Conservation (phyloP, 2,329 filamentous ascomycete species). For the Ilyonectria robusta region DNA sequence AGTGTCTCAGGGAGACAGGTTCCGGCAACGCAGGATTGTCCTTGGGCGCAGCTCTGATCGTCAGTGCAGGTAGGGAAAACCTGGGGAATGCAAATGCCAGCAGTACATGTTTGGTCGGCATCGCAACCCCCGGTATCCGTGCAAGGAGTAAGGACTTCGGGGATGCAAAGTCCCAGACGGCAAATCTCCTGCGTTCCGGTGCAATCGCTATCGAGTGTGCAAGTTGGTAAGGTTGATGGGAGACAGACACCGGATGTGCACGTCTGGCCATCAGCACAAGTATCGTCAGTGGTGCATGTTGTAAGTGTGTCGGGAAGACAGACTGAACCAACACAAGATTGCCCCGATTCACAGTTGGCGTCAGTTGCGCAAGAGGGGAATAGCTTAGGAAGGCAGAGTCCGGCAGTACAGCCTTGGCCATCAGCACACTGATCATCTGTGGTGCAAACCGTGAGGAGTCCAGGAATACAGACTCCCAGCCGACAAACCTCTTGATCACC, state of each 20-base stretch:
- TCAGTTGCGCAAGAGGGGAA: slow-evolving; percentile 7
- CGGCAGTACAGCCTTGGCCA: neutral
- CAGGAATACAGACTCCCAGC: slow-evolving; percentile 16
- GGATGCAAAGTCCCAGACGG: neutral
- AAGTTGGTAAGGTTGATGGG: neutral
- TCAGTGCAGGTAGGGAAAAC: slow-evolving; percentile 10
- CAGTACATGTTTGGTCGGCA: neutral
- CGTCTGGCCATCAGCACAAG: neutral
- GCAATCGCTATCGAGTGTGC: neutral
- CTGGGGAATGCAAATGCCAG: slow-evolving; percentile 10
- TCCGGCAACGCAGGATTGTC: slow-evolving; percentile 13
- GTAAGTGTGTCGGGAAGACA: neutral
- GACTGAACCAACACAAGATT: neutral
- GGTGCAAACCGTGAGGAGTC: neutral
- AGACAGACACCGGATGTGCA: neutral
- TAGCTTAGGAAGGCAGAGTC: slow-evolving; percentile 8
- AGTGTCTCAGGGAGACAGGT: slow-evolving; percentile 11
- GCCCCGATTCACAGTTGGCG: neutral
- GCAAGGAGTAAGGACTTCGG: neutral
- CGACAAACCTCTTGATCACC: slow-evolving; percentile 3
- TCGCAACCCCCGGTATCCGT: neutral
- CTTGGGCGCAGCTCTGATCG: neutral
- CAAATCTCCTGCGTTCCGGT: neutral
- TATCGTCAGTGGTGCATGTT: neutral
- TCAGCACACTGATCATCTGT: neutral